A percentile compares a stretch with the other conserved stretches of the same genome.
phyloP scores from a whole-genome alignment of 2,329 filamentous ascomycete species.

The Aspergillus caelatus region DNA sequence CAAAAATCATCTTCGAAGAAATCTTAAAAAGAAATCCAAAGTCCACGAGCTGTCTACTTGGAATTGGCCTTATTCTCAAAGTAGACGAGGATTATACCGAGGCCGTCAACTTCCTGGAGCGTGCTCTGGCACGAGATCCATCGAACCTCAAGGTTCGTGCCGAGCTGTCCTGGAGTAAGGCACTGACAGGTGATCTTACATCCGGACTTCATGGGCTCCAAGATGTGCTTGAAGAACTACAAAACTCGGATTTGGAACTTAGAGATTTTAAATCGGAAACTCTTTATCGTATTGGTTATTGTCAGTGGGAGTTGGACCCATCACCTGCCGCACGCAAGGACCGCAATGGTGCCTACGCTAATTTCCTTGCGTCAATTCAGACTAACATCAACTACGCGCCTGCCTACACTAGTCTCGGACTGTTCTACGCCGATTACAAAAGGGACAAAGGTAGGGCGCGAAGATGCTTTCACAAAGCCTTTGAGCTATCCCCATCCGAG shows the following conservation, averaged over 20 bases:
- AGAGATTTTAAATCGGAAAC: slow-evolving; percentile 80
- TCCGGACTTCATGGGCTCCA: slow-evolving; percentile 71
- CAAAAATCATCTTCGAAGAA: slow-evolving; percentile 79
- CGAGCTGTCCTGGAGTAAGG: slow-evolving; percentile 91
- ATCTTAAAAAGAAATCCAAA: slow-evolving; percentile 75
- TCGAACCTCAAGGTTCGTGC: slow-evolving; percentile 77
- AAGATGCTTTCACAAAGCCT: slow-evolving; percentile 94
- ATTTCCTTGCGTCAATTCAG: slow-evolving; percentile 81
- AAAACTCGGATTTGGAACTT: slow-evolving; percentile 61
- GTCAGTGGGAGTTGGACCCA: slow-evolving; percentile 80
- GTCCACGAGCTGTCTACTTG: slow-evolving; percentile 81
- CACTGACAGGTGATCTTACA: slow-evolving; percentile 75
- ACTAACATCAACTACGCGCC: slow-evolving; percentile 86
- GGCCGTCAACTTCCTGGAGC: slow-evolving; percentile 77
- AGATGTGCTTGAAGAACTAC: slow-evolving; percentile 66
- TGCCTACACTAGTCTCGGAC: slow-evolving; percentile 85
- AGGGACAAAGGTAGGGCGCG: slow-evolving; percentile 83
- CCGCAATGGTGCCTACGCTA: slow-evolving; percentile 78
- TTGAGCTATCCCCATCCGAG: slow-evolving; percentile 87
- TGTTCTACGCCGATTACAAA: slow-evolving; percentile 89
- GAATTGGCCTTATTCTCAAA: slow-evolving; percentile 87
- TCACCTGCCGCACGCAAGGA: slow-evolving; percentile 75
- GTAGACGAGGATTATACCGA: slow-evolving; percentile 87
- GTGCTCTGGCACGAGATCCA: slow-evolving; percentile 73
- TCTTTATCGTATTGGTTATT: slow-evolving; percentile 83